These are phyloP conservation scores for Boletus pseudo-olivaceus DNA, from an alignment of 768 basidiomycete species.

Conservation along the genomic window DNA sequence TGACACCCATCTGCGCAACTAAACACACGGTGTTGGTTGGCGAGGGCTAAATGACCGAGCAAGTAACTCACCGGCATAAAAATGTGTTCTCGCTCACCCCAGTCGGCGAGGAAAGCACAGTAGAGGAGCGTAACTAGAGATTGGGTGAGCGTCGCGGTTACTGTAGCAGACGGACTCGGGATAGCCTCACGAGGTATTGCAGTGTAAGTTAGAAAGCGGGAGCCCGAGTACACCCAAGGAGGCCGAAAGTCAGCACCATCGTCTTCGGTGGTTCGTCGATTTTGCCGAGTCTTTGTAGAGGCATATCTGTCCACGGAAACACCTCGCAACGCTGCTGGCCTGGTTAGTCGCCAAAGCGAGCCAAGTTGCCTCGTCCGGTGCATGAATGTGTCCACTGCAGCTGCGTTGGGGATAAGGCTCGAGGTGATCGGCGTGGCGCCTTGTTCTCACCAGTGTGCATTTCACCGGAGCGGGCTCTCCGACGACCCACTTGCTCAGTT, in stretches of 20 bases:
- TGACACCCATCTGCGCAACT: constrained; percentile 60
- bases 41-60: not conserved
- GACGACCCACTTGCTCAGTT: not conserved
- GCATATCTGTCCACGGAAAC: constrained; percentile 4
- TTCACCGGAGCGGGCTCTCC: constrained; percentile 1
- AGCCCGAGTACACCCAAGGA: constrained; percentile 55
- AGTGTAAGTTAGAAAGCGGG: constrained; percentile 49
- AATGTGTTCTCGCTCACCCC: constrained; percentile 68
- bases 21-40: not conserved
- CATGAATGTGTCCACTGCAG: not conserved
- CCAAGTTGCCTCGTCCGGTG: constrained; percentile 3
- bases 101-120: constrained; percentile 60
- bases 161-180: not conserved
- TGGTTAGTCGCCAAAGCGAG: constrained; percentile 1
- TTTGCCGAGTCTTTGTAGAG: constrained; percentile 15
- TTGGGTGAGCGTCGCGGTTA: not conserved
- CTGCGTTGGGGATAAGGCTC: no score
- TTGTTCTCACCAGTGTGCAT: not conserved
- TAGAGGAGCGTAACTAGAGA: constrained; percentile 52
- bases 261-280: constrained; percentile 11
- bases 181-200: constrained; percentile 50
- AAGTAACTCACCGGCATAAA: constrained; percentile 55
- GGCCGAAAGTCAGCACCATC: constrained; percentile 48
- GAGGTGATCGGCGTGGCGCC: not conserved
- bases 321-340: not conserved